phyloP scores from a whole-genome alignment of 768 basidiomycete species.

The Psilocybe subaeruginosa region DNA sequence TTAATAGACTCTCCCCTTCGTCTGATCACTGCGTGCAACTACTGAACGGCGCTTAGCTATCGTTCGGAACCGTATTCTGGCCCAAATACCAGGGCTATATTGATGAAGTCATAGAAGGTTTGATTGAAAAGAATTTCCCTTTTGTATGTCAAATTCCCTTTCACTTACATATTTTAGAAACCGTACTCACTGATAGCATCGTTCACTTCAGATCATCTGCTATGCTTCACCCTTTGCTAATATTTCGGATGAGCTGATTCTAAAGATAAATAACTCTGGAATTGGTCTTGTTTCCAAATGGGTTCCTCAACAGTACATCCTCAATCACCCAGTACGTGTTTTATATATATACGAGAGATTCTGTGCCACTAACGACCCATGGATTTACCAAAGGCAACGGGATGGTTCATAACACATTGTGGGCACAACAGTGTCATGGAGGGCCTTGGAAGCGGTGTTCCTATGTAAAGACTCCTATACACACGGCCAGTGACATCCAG shows the following conservation, averaged over 20 bases:
- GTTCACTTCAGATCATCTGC: conserved; percentile 7
- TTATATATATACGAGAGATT: background rate
- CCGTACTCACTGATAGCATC: background rate
- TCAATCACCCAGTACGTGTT: conserved; percentile 13
- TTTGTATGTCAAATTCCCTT: conserved; percentile 8
- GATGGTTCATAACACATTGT: conserved; percentile 19
- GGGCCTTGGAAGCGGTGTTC: conserved; percentile 12
- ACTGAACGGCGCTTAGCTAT: conserved; percentile 4
- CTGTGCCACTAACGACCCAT: background rate
- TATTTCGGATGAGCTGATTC: conserved; percentile 4
- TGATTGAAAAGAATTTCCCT: conserved; percentile 14
- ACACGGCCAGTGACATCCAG: background rate
- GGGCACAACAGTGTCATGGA: conserved; percentile 18
- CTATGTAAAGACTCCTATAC: conserved; percentile 6
- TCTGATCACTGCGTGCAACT: no score
- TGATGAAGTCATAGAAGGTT: conserved; percentile 10
- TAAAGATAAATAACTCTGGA: conserved; percentile 6
- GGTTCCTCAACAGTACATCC: conserved; percentile 17
- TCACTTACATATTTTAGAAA: background rate
- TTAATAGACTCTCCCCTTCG: background rate
- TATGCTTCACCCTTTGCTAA: conserved; percentile 16
- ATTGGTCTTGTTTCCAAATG: conserved; percentile 12
- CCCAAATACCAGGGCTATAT: conserved; percentile 10
- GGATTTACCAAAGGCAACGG: conserved; percentile 9
- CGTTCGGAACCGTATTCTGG: conserved; percentile 17